A percentile compares a stretch with the other conserved stretches of the same genome.
phyloP scores from a whole-genome alignment of 164 flowering plant genomes.

The Euptelea pleiosperma region DNA sequence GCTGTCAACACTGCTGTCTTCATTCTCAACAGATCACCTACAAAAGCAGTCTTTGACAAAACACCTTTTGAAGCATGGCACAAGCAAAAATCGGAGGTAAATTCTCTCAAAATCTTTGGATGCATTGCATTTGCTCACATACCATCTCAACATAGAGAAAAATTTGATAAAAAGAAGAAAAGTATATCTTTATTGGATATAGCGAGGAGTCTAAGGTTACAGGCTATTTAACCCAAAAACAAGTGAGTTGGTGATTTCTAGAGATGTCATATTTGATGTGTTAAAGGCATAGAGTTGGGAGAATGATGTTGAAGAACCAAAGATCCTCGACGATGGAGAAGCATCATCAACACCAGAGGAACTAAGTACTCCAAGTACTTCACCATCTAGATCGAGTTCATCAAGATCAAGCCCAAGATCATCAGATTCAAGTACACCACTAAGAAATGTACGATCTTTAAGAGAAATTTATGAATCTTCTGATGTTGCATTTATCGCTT shows the following conservation, averaged over 20 bases:
- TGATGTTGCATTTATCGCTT: no score
- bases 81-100: not conserved
- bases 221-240: slow-evolving; percentile 3
- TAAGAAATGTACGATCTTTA: no score
- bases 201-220: slow-evolving; percentile 2
- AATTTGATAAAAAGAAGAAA: slow-evolving; percentile 8
- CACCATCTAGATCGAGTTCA: not conserved
- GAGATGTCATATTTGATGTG: slow-evolving; percentile 12
- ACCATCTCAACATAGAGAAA: slow-evolving; percentile 3
- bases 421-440: no score
- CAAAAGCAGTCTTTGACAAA: not conserved
- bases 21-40: not conserved
- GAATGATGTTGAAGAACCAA: not conserved
- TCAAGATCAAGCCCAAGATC: no score
- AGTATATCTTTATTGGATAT: slow-evolving; percentile 10
- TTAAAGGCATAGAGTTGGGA: not conserved
- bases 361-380: not conserved
- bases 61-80: slow-evolving; percentile 12
- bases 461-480: no score
- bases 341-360: not conserved
- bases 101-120: not conserved
- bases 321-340: not conserved
- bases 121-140: slow-evolving; percentile 8
- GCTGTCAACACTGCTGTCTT: not conserved
- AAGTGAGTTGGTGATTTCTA: not conserved